Base-by-base conservation (phyloP, 768 basidiomycete species). In the Russula dissimulans region DNA sequence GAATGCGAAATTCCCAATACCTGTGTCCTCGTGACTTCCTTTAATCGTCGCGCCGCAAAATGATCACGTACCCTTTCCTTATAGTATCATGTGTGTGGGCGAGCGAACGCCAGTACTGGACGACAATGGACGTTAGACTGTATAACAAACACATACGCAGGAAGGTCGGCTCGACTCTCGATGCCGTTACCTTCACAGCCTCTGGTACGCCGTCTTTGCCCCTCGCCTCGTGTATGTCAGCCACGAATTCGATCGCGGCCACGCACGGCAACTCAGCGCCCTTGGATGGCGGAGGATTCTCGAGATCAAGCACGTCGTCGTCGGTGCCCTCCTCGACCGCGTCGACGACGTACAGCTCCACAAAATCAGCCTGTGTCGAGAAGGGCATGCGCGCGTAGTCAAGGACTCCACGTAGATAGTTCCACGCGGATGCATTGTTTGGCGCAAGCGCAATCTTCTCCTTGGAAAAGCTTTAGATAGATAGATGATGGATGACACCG, bases 401-500 rank as follows among this genome's bases (percentile, higher is more conserved):
- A 22, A 95, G 79, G n/a, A 88, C 69, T 7, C 90, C 97, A 61
- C 95, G 83, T 10, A 98, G 80, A 72, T 97, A 99, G 71, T 97
- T 97, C 97, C 97, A 99, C 0, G 92, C 89, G 0, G 94, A 95
- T 0, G 86, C 81, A 66, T 99, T 99, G 71, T 94, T 95, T 7
- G 97, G 93, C 4, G 90, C 91, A 11, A 87, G 74, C 18, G 88
- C 81, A 54, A 98, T 89, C 68, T 85, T 86, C 66, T 85, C 77
- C 72, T 95, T 90, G n/a, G 81, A 79, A 67, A 84, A 97, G 14
- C 65, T 65, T 26, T 26, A 26, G 22, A 26, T 26, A 26, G 22
- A 26, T 26, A 34, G 6, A 39, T 17, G 26, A 22, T 26, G 91
- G 94, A 65, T 5, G 12, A 51, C 29, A 47, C 22, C 22, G 22